Conservation (phyloP, 1,139 yeast species). For the Hyphopichia buzzinii region DNA sequence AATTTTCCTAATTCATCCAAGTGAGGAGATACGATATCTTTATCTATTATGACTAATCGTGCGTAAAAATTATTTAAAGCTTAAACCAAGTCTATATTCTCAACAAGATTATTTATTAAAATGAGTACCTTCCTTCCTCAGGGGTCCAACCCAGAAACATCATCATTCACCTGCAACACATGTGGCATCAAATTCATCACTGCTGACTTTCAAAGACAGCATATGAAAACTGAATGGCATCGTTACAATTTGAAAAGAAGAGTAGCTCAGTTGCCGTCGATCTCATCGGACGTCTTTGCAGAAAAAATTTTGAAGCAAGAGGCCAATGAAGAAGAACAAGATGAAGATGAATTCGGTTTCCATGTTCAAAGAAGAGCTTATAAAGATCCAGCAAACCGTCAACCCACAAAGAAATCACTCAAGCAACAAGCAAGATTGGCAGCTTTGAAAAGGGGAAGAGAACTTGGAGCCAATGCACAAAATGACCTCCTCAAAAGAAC, state of each 20-base stretch:
- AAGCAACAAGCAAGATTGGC: conserved; percentile 13
- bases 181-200: conserved; percentile 77
- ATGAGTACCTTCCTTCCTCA: conserved; percentile 28
- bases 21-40: no score
- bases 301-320: conserved; percentile 56
- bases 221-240: conserved; percentile 98
- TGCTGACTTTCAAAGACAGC: conserved; percentile 80
- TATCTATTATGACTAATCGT: no score
- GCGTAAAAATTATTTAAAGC: no score
- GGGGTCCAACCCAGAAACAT: conserved; percentile 33
- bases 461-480: conserved; percentile 12
- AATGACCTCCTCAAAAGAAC: conserved; percentile 23
- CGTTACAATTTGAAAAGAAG: conserved; percentile 88
- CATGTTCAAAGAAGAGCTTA: conserved; percentile 29
- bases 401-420: conserved; percentile 20
- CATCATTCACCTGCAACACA: conserved; percentile 76
- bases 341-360: conserved; percentile 71
- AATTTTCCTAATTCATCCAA: no score
- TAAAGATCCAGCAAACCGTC: conserved; percentile 17
- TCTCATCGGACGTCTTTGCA: conserved; percentile 76
- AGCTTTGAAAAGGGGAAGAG: conserved; percentile 9
- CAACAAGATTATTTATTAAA: no score
- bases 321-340: conserved; percentile 24
- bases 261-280: conserved; percentile 81
- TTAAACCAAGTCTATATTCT: no score